These are phyloP conservation scores for Tirmania nivea DNA, from an alignment of 495 filamentous ascomycete genomes.

Conservation along the genomic window DNA sequence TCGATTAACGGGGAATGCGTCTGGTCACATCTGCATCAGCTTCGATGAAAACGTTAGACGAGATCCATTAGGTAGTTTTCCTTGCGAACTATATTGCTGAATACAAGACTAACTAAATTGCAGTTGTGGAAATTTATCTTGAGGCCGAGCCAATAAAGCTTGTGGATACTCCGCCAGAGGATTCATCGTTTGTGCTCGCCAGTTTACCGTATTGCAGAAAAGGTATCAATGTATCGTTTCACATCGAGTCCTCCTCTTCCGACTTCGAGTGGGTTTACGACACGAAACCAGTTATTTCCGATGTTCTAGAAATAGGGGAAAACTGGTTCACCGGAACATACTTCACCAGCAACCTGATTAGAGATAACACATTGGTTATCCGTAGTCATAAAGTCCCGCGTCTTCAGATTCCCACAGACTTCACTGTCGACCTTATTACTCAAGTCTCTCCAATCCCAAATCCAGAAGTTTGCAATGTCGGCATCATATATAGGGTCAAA, in stretches of 20 bases:
- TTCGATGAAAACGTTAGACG: neutral
- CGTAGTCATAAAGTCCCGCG: neutral
- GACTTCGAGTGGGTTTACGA: neutral
- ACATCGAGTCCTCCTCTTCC: neutral
- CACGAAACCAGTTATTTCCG: neutral
- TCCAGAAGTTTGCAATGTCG: neutral
- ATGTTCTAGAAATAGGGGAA: neutral
- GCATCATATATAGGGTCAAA: neutral
- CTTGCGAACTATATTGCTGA: no score
- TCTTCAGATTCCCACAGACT: neutral
- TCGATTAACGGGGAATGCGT: neutral
- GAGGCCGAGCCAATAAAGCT: neutral
- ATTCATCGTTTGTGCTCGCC: neutral
- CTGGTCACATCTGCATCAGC: neutral
- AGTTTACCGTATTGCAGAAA: neutral
- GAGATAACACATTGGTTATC: neutral
- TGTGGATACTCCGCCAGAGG: neutral
- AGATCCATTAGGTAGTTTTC: neutral
- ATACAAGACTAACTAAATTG: no score
- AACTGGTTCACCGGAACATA: neutral
- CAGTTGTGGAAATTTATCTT: neutral
- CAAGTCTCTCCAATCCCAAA: neutral
- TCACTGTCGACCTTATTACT: neutral
- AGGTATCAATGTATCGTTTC: neutral
- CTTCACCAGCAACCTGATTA: neutral